phyloP scores from a whole-genome alignment of 2,329 filamentous ascomycete genomes.

The Zymoseptoria brevis region DNA sequence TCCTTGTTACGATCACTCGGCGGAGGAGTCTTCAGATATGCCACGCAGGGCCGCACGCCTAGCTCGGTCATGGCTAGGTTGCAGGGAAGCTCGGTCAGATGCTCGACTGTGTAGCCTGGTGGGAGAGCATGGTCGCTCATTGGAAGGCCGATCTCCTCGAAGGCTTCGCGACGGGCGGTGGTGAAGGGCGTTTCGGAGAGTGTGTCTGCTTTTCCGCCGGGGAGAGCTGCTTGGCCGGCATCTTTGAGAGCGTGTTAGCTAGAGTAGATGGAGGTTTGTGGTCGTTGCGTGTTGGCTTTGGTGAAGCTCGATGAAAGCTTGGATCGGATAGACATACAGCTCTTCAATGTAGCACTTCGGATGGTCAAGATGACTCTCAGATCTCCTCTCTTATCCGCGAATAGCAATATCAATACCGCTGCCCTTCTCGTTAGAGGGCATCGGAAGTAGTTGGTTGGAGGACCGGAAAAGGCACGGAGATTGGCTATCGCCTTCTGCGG shows the following conservation, averaged over 20 bases:
- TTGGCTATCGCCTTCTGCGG: slow-evolving; percentile 44
- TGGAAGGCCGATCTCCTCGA: slow-evolving; percentile 87
- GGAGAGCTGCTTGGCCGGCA: slow-evolving; percentile 40
- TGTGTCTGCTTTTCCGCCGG: slow-evolving; percentile 48
- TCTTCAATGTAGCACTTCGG: slow-evolving; percentile 50
- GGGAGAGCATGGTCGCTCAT: slow-evolving; percentile 61
- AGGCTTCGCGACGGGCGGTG: slow-evolving; percentile 81
- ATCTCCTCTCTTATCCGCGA: slow-evolving; percentile 74
- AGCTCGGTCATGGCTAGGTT: slow-evolving; percentile 46
- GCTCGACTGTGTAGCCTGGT: slow-evolving; percentile 72
- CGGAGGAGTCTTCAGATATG: slow-evolving; percentile 47
- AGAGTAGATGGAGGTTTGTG: background rate
- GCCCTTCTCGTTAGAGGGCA: slow-evolving; percentile 61
- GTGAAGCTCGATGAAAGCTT: background rate
- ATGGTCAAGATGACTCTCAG: slow-evolving; percentile 60
- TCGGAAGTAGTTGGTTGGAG: slow-evolving; percentile 49
- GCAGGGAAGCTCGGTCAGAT: slow-evolving; percentile 71
- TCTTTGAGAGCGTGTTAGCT: slow-evolving; percentile 61
- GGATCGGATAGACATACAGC: slow-evolving; percentile 35
- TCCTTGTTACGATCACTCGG: slow-evolving; percentile 55
- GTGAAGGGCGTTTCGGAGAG: slow-evolving; percentile 56
- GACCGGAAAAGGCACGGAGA: slow-evolving; percentile 49
- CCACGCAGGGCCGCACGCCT: slow-evolving; percentile 44
- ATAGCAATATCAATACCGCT: slow-evolving; percentile 80
- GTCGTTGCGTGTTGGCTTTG: no score